Percentiles rank a stretch among this genome's conserved stretches.
These are phyloP conservation scores for Alternaria angustiovoidea DNA, from an alignment of 2,329 filamentous ascomycete species.

Conservation along the genomic window DNA sequence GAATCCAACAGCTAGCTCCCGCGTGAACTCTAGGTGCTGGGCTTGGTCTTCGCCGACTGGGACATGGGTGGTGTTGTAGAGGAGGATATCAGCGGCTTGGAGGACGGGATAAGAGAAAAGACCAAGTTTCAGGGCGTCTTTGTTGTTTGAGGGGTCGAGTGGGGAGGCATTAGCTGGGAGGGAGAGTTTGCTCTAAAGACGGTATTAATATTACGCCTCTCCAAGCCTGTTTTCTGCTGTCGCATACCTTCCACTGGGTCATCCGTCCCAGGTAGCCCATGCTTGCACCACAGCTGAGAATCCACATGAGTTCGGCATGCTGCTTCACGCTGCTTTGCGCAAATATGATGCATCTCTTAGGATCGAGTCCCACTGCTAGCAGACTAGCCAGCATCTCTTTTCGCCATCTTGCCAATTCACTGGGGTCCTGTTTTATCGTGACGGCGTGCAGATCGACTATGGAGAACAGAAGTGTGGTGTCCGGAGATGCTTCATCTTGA, in stretches of 20 bases:
- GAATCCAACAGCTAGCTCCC: conserved; percentile 86
- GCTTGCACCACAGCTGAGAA: conserved; percentile 87
- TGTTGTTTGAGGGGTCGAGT: conserved; percentile 59
- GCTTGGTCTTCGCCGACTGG: conserved; percentile 95
- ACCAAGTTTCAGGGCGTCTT: conserved; percentile 78
- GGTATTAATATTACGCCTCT: conserved; percentile 1
- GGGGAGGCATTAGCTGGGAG: conserved; percentile 66
- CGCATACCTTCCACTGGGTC: conserved; percentile 96
- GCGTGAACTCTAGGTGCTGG: conserved; percentile 92
- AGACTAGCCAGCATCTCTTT: conserved; percentile 80
- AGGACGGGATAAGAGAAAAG: conserved; percentile 96
- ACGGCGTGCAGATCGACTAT: conserved; percentile 95
- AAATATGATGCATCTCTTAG: conserved; percentile 79
- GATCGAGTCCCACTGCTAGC: conserved; percentile 83
- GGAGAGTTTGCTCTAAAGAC: conserved; percentile 69
- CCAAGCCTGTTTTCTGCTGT: background rate
- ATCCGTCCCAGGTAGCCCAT: conserved; percentile 96
- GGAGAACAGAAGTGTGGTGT: conserved; percentile 77
- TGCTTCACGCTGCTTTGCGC: conserved; percentile 79
- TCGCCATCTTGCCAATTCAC: conserved; percentile 69
- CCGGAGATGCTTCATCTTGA: conserved; percentile 68
- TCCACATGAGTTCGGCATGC: conserved; percentile 96
- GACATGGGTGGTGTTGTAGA: conserved; percentile 87
- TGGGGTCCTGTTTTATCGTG: conserved; percentile 72
- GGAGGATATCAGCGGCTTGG: conserved; percentile 90